These are phyloP conservation scores for Aspergillus udagawae DNA, from an alignment of 2,329 filamentous ascomycete genomes.

Conservation along the genomic window DNA sequence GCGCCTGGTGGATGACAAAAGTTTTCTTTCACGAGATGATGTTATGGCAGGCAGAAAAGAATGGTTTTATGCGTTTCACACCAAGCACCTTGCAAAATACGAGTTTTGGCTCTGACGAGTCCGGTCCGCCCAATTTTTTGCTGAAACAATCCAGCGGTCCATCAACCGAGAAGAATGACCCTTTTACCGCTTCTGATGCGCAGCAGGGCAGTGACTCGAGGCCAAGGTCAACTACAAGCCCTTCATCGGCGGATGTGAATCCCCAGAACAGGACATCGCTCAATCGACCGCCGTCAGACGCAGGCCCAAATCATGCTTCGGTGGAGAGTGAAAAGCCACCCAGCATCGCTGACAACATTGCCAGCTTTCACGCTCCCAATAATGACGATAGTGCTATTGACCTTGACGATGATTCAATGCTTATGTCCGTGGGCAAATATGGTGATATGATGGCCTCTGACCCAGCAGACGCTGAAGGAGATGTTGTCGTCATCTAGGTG, in stretches of 20 bases:
- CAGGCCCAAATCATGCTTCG: slow-evolving; percentile 17
- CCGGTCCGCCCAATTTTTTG: slow-evolving; percentile 17
- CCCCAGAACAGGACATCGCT: slow-evolving; percentile 12
- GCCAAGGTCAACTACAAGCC: slow-evolving; percentile 16
- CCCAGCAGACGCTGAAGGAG: slow-evolving; percentile 42
- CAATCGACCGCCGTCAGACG: slow-evolving; percentile 13
- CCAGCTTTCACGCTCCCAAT: slow-evolving; percentile 29
- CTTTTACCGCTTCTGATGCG: slow-evolving; percentile 16
- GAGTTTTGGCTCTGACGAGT: slow-evolving; percentile 20
- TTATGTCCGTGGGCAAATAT: slow-evolving; percentile 42
- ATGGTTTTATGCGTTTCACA: slow-evolving; percentile 70
- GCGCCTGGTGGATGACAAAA: slow-evolving; percentile 68
- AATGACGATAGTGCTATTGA: slow-evolving; percentile 73
- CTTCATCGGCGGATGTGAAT: slow-evolving; percentile 14
- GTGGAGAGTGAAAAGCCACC: slow-evolving; percentile 41
- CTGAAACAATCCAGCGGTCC: slow-evolving; percentile 18
- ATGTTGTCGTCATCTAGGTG: slow-evolving; percentile 43
- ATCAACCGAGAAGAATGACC: slow-evolving; percentile 9
- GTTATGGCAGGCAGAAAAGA: slow-evolving; percentile 81
- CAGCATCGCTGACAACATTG: slow-evolving; percentile 42
- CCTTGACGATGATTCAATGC: slow-evolving; percentile 49
- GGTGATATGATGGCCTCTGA: slow-evolving; percentile 45
- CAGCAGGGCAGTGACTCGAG: slow-evolving; percentile 13
- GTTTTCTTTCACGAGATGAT: slow-evolving; percentile 96
- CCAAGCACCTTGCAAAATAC: slow-evolving; percentile 32